These are phyloP conservation scores for Oryza glaberrima DNA, from an alignment of 176 grass and related monocot genomes.

Conservation along the genomic window DNA sequence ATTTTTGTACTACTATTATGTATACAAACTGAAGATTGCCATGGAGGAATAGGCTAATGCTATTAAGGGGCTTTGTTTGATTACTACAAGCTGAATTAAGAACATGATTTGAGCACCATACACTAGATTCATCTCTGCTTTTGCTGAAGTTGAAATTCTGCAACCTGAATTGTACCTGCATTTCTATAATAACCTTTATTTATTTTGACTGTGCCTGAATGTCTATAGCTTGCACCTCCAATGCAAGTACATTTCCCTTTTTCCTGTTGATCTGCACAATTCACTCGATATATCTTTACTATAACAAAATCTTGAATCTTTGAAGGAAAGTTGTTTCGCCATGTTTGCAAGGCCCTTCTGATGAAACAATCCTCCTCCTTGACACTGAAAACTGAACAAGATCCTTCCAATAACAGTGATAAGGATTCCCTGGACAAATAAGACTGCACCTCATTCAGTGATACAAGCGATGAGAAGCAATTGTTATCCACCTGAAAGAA, in stretches of 20 bases:
- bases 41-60: not conserved
- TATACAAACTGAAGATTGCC: not conserved
- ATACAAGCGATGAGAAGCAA: constrained; percentile 15
- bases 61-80: not conserved
- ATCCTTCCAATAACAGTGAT: constrained; percentile 3
- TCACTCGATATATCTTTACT: not conserved
- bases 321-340: constrained; percentile 65
- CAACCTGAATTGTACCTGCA: not conserved
- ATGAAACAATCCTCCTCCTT: constrained; percentile 41
- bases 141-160: not conserved
- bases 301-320: not conserved
- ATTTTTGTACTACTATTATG: too few relatives aligned
- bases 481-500: constrained; percentile 53
- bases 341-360: constrained; percentile 58
- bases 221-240: not conserved
- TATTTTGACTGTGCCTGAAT: not conserved
- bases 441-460: constrained; percentile 4
- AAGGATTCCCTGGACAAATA: constrained; percentile 38
- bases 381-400: constrained; percentile 22
- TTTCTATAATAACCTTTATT: too few relatives aligned
- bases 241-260: not conserved
- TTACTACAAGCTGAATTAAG: not conserved
- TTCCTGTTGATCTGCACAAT: not conserved
- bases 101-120: not conserved
- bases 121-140: constrained; percentile 5